Evolutionary conservation across 2,329 filamentous ascomycete species (phyloP).

Genomic region (Coniochaeta sp.): DNA sequence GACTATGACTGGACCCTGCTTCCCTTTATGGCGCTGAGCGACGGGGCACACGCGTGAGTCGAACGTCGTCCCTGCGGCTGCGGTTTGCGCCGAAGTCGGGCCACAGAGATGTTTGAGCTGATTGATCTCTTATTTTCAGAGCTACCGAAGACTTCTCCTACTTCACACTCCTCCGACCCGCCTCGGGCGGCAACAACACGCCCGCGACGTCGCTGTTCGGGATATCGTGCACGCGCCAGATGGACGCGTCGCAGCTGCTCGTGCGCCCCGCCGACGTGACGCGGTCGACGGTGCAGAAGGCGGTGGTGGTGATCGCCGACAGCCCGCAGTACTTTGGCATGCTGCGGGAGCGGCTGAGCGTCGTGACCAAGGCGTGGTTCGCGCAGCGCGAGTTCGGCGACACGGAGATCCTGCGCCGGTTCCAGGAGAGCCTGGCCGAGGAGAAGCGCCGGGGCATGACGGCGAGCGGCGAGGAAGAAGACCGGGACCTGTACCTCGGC

Average conservation of each 20-base stretch:
- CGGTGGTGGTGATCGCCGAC: constrained; percentile 90
- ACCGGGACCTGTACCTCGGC: constrained; percentile 82
- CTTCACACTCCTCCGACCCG: constrained; percentile 76
- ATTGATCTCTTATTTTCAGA: constrained; percentile 32
- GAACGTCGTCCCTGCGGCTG: constrained; percentile 5
- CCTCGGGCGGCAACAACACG: constrained; percentile 28
- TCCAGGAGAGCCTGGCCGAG: constrained; percentile 79
- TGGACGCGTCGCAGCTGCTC: constrained; percentile 71
- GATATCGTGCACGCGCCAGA: constrained; percentile 88
- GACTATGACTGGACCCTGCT: constrained; percentile 88
- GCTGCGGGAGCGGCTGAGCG: constrained; percentile 78
- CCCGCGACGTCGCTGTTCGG: constrained; percentile 84
- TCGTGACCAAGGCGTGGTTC: constrained; percentile 95
- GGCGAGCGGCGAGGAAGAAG: constrained; percentile 51
- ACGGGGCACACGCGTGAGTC: constrained; percentile 86
- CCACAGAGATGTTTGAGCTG: neutral
- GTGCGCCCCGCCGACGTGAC: constrained; percentile 84
- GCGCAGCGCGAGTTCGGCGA: constrained; percentile 89
- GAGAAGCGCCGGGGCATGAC: constrained; percentile 51
- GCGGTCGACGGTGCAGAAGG: constrained; percentile 96
- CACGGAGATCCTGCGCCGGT: constrained; percentile 79
- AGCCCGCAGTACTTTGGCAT: constrained; percentile 86
- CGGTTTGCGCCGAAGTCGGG: neutral
- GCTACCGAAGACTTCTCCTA: constrained; percentile 96
- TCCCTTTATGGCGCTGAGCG: constrained; percentile 90